A percentile compares a stretch with the other conserved stretches of the same genome.
Conservation (phyloP, 2,329 filamentous ascomycete species). For the Chaetothyriales sp. region DNA sequence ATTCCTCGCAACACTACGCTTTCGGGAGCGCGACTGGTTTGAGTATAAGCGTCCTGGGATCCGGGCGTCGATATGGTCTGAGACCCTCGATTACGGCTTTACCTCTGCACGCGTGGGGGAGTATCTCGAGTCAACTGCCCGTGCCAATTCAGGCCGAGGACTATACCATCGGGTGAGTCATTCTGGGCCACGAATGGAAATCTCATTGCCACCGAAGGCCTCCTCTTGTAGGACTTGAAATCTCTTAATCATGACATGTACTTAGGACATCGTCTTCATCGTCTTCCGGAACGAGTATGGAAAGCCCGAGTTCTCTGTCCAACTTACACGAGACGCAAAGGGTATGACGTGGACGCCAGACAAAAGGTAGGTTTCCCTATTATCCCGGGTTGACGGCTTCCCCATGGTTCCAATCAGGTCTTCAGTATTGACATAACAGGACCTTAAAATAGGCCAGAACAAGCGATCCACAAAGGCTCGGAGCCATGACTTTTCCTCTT, state of each 20-base stretch:
- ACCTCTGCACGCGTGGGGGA: conserved; percentile 3
- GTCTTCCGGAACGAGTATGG: conserved; percentile 5
- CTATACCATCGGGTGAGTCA: conserved; percentile 3
- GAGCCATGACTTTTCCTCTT: conserved; percentile 1
- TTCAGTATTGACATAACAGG: not conserved
- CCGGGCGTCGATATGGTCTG: conserved; percentile 2
- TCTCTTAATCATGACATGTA: conserved; percentile 2
- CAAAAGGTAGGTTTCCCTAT: conserved; percentile 2
- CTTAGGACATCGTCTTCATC: conserved; percentile 2
- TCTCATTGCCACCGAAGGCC: not conserved
- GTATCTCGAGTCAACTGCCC: conserved; percentile 4
- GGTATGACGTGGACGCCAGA: conserved; percentile 2
- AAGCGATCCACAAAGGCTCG: conserved; percentile 1
- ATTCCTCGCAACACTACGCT: conserved; percentile 3
- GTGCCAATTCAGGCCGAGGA: conserved; percentile 2
- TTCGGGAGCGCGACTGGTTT: conserved; percentile 3
- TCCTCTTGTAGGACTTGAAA: conserved; percentile 1
- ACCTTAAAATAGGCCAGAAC: not conserved
- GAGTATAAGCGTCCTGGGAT: conserved; percentile 4
- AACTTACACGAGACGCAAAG: conserved; percentile 4
- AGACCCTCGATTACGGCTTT: conserved; percentile 4
- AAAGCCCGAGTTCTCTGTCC: conserved; percentile 4
- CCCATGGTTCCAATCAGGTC: no score
- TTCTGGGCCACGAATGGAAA: not conserved
- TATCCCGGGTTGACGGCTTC: not conserved